Evolutionary conservation across 768 basidiomycete species (phyloP), one percentile per base, ranked within the genome.

Genomic region (Fistulinella prunicolor): DNA sequence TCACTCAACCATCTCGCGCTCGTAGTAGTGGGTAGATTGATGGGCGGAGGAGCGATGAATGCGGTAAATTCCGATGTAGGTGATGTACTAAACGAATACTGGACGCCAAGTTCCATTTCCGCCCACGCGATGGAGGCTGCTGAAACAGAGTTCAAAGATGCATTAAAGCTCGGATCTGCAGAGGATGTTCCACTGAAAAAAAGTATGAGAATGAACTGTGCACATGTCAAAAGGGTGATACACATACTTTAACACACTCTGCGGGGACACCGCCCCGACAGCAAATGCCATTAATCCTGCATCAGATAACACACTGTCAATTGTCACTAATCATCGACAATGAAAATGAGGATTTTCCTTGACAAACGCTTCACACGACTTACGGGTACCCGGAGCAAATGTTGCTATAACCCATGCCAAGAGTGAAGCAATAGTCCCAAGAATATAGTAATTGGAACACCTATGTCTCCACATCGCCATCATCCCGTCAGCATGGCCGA

Each of bases 1-100:
- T 65, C 64, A 17, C 55, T 52, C 24, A 67, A 26, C 65, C 62
- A 65, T 44, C 63, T 60, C 19, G 65, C 57, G 6, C 19, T 52
- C 13, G 51, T 60, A 1, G 58, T 35, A 5, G 46, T 51, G 10
- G 57, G 12, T 1, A 65, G 37, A 29, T 58, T 24, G 22, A 54
- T 23, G 17, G 64, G 64, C 3, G 23, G 10, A n/a, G 64, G 64
- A 0, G 42, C 51, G 23, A 65, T 54, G 36, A 44, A 62, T 3
- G 58, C 56, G 0, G 41, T 28, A 36, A 59, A 57, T 2, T 55
- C 55, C 0, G 55, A 54, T 3, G 47, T 26, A 29, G 44, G 50
- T 8, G 37, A 53, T 14, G 42, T 16, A 9, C 51, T 38, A 35
- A 61, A 64, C 1, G 61, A 58, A 28, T 63, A 64, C 39, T 63